Evolutionary conservation across 2,329 filamentous ascomycete genomes (phyloP).

Genomic region (Epichloe coenophiala): DNA sequence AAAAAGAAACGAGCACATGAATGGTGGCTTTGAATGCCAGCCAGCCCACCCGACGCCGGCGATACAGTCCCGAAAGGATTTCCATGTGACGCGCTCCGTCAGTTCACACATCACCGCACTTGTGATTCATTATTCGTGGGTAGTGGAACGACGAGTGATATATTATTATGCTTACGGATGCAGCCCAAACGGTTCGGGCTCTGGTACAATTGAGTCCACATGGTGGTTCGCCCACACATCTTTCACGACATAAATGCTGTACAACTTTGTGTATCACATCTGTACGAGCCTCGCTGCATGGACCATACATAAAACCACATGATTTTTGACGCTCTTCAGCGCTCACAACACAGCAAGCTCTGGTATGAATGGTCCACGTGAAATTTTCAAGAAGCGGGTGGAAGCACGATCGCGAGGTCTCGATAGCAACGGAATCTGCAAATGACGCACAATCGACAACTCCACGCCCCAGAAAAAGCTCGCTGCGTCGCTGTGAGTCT

Average conservation of each 20-base stretch:
- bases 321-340: not conserved
- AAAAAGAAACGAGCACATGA: not conserved
- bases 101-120: not conserved
- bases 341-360: not conserved
- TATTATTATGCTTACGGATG: not conserved
- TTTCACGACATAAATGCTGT: not conserved
- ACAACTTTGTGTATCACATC: not conserved
- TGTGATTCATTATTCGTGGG: not conserved
- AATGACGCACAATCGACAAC: not conserved
- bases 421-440: not conserved
- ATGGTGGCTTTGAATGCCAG: too few species aligned
- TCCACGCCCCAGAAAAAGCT: not conserved
- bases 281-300: not conserved
- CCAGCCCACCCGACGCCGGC: too few species aligned
- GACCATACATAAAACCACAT: not conserved
- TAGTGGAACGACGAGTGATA: slow-evolving; percentile 1
- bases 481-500: not conserved
- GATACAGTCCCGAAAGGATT: not conserved
- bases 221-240: not conserved
- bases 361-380: not conserved
- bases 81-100: not conserved
- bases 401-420: not conserved
- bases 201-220: not conserved
- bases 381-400: not conserved
- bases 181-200: not conserved